Evolutionary conservation across 1,284 basidiomycete genomes (phyloP).

Genomic region (Leccinum solheimii): DNA sequence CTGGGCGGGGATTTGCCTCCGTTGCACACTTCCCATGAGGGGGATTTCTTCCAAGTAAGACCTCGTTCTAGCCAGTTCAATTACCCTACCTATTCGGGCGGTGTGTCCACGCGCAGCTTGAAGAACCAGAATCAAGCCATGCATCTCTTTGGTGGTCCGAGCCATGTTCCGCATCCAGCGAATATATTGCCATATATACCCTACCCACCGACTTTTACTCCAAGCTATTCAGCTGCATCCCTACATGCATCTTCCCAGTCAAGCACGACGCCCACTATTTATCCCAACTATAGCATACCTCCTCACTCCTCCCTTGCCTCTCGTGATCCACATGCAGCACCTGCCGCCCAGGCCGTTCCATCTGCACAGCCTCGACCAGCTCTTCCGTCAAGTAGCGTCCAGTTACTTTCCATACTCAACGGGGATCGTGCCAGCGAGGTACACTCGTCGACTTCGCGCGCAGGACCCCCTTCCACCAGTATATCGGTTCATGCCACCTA

Average conservation of each 20-base stretch:
- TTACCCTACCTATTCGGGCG: slow-evolving; percentile 38
- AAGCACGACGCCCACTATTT: slow-evolving; percentile 15
- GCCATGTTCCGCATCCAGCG: slow-evolving; percentile 3
- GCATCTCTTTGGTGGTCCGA: slow-evolving; percentile 35
- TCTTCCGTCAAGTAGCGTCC: slow-evolving; percentile 30
- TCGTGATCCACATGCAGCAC: slow-evolving; percentile 9
- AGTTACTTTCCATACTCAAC: slow-evolving; percentile 40
- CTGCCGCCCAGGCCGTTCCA: slow-evolving; percentile 12
- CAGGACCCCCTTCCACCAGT: slow-evolving; percentile 9
- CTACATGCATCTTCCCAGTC: slow-evolving; percentile 20
- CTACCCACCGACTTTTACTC: slow-evolving; percentile 16
- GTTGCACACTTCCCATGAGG: slow-evolving; percentile 8
- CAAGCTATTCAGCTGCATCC: slow-evolving; percentile 18
- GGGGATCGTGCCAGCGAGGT: slow-evolving; percentile 23
- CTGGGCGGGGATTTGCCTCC: slow-evolving; percentile 18
- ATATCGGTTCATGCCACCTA: slow-evolving; percentile 29
- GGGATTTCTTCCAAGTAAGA: slow-evolving; percentile 55
- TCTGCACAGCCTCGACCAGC: slow-evolving; percentile 19
- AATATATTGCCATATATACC: slow-evolving; percentile 12
- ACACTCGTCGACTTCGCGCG: slow-evolving; percentile 13
- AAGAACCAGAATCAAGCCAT: slow-evolving; percentile 50
- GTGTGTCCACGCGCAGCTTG: slow-evolving; percentile 2
- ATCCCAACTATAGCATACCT: slow-evolving; percentile 17
- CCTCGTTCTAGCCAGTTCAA: slow-evolving; percentile 58
- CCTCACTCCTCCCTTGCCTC: slow-evolving; percentile 7